Base-by-base conservation (phyloP, 495 filamentous ascomycete species). In the Trichoderma parareesei region DNA sequence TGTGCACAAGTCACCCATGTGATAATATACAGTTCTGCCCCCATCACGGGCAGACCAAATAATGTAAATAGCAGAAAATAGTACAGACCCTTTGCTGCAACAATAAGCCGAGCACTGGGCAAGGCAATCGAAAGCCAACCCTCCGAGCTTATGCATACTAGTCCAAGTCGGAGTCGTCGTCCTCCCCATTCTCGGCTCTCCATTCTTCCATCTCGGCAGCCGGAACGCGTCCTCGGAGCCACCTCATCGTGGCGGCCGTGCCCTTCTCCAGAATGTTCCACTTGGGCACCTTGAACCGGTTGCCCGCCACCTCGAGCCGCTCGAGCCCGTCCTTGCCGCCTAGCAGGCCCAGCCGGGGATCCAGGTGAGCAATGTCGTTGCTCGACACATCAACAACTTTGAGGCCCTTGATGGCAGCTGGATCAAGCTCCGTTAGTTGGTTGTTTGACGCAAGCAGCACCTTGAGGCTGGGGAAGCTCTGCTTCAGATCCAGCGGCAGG, bases 211-310 rank as follows among this genome's bases (percentile, higher is more conserved):
- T 79, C 67, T 90, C 90, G 35, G 85, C 84, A 13, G 80, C 82
- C 0, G 90, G 88, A 44, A 98, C 87, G 65, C 88, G 84, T 60
- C 89, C 88, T 65, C 89, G 85, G 64, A 96, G 72, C 88, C 90
- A 98, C 61, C 88, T 81, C 68, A 96, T 78, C n/a, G 91, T 84
- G 18, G 89, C 87, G 71, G 95, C 91, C 1, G 92, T 96, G 8
- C 93, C 93, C 65, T 92, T 90, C 64, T 92, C 90, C 64, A 98
- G 76, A 14, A 96, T 82, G 63, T 89, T 90, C 82, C 87, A 92
- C 48, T 89, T 81, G n/a, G 93, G 93, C 53, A 97, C 93, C 20
- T 89, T 77, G 73, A 97, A 96, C 38, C 80, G 81, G 72, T 96
- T 97, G 9, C 90, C 90, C 27, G 83, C 86, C 18, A 96, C 87